These are phyloP conservation scores for Domatiomyces catenatus DNA, from an alignment of 2,329 filamentous ascomycete species.

Conservation along the genomic window DNA sequence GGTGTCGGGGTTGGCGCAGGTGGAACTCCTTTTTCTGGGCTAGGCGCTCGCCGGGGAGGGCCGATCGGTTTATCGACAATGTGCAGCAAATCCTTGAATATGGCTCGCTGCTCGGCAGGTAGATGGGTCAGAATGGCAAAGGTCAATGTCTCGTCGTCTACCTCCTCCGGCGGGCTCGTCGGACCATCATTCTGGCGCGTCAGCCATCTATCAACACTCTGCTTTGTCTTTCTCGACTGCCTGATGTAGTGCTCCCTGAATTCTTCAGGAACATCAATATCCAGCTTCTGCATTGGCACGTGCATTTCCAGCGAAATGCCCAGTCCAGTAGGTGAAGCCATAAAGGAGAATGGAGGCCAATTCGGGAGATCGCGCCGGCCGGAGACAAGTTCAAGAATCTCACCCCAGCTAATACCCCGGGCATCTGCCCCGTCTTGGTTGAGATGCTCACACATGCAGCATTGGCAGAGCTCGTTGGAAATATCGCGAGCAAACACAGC, in stretches of 20 bases:
- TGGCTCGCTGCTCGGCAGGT: conserved; percentile 55
- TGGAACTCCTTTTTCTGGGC: conserved; percentile 10
- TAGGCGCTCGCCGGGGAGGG: conserved; percentile 14
- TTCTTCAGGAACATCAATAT: conserved; percentile 86
- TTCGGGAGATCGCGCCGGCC: conserved; percentile 69
- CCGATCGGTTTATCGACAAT: conserved; percentile 35
- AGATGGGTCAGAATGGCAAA: conserved; percentile 90
- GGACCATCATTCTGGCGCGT: conserved; percentile 55
- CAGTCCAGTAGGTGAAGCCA: conserved; percentile 40
- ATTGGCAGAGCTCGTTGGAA: conserved; percentile 68
- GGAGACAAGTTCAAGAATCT: conserved; percentile 83
- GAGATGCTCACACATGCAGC: conserved; percentile 60
- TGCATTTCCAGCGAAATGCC: conserved; percentile 39
- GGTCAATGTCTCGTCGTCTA: conserved; percentile 83
- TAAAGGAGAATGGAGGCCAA: conserved; percentile 78
- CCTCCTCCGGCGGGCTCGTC: conserved; percentile 64
- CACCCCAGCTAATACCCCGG: conserved; percentile 78
- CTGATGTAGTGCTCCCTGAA: conserved; percentile 83
- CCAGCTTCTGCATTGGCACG: conserved; percentile 59
- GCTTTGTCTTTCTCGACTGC: conserved; percentile 81
- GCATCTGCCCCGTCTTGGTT: conserved; percentile 42
- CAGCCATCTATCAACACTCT: conserved; percentile 84
- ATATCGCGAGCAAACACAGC: conserved; percentile 90
- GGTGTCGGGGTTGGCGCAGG: conserved; percentile 52
- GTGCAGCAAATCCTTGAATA: conserved; percentile 67